phyloP scores from a whole-genome alignment of 768 basidiomycete species.

The Mycena chlorophos region DNA sequence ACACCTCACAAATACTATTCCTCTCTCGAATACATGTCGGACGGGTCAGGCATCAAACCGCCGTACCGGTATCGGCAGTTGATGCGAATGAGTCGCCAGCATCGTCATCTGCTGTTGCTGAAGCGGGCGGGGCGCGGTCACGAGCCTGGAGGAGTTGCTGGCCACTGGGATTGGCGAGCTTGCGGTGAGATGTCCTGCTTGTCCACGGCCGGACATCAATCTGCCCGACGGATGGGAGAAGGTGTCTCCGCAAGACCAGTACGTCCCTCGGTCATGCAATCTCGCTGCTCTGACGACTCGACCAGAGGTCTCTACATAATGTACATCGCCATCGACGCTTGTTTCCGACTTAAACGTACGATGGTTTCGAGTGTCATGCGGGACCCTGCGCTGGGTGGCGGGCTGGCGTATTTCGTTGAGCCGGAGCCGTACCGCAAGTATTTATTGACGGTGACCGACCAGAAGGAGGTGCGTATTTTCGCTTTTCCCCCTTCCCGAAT shows the following conservation, averaged over 20 bases:
- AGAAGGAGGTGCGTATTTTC: neutral
- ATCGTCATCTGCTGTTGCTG: conserved; percentile 8
- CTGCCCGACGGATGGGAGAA: conserved; percentile 14
- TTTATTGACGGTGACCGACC: neutral
- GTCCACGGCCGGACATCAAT: conserved; percentile 15
- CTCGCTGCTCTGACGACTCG: neutral
- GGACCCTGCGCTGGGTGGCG: neutral
- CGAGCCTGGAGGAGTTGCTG: neutral
- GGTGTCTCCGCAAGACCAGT: neutral
- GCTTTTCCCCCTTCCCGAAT: neutral
- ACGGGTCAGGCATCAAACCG: neutral
- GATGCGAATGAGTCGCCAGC: conserved; percentile 13
- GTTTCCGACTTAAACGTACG: neutral
- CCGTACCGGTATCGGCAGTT: conserved; percentile 12
- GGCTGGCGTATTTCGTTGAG: neutral
- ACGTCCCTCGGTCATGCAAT: neutral
- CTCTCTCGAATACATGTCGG: neutral
- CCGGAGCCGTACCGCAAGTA: neutral
- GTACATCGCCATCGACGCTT: neutral
- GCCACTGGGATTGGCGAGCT: conserved; percentile 1
- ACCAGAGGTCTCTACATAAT: neutral
- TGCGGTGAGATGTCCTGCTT: conserved; percentile 15
- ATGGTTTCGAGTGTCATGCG: neutral
- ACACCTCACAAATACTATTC: conserved; percentile 17
- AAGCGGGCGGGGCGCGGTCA: conserved; percentile 11